Base-by-base conservation (phyloP, 257 asterid species). In the Thymus quinquecostatus region DNA sequence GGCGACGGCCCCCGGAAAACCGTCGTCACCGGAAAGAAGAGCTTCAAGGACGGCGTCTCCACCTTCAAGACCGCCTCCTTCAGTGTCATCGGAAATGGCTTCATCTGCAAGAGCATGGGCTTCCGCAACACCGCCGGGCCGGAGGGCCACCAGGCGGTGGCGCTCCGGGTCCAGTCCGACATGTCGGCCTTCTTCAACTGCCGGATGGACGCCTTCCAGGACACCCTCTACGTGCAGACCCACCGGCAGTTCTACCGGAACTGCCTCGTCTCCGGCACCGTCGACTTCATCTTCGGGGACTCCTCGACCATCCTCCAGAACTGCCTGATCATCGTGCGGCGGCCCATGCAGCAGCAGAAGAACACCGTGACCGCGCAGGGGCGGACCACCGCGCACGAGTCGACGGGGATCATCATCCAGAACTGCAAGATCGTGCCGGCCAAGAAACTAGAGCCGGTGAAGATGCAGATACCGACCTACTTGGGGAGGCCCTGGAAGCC, bases 241-340 rank as follows among this genome's bases (percentile, higher is more conserved):
- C 85, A 83, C 61, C 70, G 86, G 0, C 86, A 83, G 33, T 83
- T 83, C 33, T 83, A 78, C 58, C 75, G 85, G n/a, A 80, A 80
- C 45, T 81, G 88, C n/a, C 70, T 85, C 12, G 72, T 85, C 49
- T 78, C 87, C 0, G 88, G 86, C 21, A 83, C 85, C 14, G 30
- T 79, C 11, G 88, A 83, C 62, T 85, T 85, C 78, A 81, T 85
- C 45, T 85, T 85, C 68, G 83, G 85, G 4, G 88, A 83, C 47
- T 60, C 80, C 10, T 13, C 83, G 0, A 56, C 36, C 0, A 55
- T 83, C 6, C 57, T 83, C 30, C 84, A 83, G 32, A 80, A 83
- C 73, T 60, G 73, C 44, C 53, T 70, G 49, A 83, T 83, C 69
- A 73, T 83, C 33, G 84, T 76, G 60, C 49, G 86, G 72, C 75